Base-by-base conservation (phyloP, 2,329 filamentous ascomycete species). In the Acrodontium crateriforme region DNA sequence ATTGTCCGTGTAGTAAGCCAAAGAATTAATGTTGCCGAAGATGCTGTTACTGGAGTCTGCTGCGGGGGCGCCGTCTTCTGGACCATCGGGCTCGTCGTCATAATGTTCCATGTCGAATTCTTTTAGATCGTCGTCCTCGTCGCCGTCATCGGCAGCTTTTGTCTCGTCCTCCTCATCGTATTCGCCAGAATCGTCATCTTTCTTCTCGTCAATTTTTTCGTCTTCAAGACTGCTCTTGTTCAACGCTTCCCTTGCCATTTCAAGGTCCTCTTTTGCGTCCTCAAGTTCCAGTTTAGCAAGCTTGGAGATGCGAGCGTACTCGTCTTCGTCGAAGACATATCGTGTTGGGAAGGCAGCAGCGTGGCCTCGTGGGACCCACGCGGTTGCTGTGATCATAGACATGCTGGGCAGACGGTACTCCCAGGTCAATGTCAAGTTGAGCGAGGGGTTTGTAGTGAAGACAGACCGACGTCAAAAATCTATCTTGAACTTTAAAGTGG, bases 71-170 rank as follows among this genome's bases (percentile, higher is more conserved):
- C 81, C 71, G 10, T 72, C 70, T 2, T 70, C 67, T 4, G 32
- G 24, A 18, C 29, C 20, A 9, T 42, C 36, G 2, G 69, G 66
- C 17, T 71, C 67, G 42, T 89, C 79, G 46, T 98, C 89, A 54
- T 98, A 98, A 55, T 93, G 75, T 39, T 95, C 87, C 30, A 98
- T 69, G 50, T 98, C 78, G 58, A 94, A 98, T 57, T 98, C 84
- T 57, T 87, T 89, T 27, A 98, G 67, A 52, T 93, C 85, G 41
- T 91, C 82, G 18, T 44, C 40, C 9, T 45, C 38, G 6, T 45
- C 33, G 10, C 43, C 39, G 15, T 39, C 28, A 17, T 27, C 31
- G n/a, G 84, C 85, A 24, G 93, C 65, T 49, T 91, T 82, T 40
- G 85, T 80, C 46, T 92, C 82, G 12, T 34, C 37, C 42, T 53